Evolutionary conservation across 306 rosid genomes (phyloP).

Genomic region (Cajanus cajan): DNA sequence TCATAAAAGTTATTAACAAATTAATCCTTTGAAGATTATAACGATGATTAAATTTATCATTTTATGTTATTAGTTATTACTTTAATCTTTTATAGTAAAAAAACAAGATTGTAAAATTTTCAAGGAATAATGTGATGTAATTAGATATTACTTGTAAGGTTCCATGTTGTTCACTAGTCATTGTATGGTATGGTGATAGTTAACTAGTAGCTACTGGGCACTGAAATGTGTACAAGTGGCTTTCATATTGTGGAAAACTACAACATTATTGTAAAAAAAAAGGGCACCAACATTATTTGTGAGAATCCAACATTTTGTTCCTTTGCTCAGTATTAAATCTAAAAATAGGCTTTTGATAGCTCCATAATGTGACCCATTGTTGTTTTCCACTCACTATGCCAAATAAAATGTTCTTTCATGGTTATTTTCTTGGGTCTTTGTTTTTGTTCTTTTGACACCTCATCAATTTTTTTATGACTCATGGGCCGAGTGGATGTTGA

Average conservation of each 20-base stretch:
- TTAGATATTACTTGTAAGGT: background rate
- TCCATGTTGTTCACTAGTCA: background rate
- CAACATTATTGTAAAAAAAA: background rate
- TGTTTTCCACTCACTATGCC: slow-evolving; percentile 14
- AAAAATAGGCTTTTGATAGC: background rate
- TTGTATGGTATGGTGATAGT: background rate
- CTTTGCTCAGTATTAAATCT: background rate
- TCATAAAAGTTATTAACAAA: too few relatives aligned
- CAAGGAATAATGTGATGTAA: too few relatives aligned
- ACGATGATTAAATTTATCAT: too few relatives aligned
- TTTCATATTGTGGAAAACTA: background rate
- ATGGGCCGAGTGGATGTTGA: background rate
- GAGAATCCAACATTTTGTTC: background rate
- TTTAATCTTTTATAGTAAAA: too few relatives aligned
- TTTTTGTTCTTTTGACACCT: background rate
- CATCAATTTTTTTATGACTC: background rate
- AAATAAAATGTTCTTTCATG: background rate
- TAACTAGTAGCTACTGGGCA: background rate
- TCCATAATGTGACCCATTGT: background rate
- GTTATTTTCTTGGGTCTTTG: background rate
- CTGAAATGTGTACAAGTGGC: slow-evolving; percentile 2
- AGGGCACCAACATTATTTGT: slow-evolving; percentile 1
- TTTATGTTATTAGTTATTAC: too few relatives aligned
- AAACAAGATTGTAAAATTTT: too few relatives aligned
- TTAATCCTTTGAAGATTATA: too few relatives aligned